These are phyloP conservation scores for thale cress (Arabidopsis thaliana) DNA, from an alignment of 345 rosid species.

Conservation along the genomic window TAIR10.1 NC_003076.8:20910501-20911000, in stretches of 20 bases:
- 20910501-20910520: slow-evolving; percentile 64
- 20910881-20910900: slow-evolving; percentile 63
- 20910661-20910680: not conserved
- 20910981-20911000: slow-evolving; percentile 86
- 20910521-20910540: slow-evolving; percentile 66
- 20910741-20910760: not conserved
- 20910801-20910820: slow-evolving; percentile 75
- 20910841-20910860: slow-evolving; percentile 63
- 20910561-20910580: slow-evolving; percentile 77
- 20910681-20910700: not conserved
- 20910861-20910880: slow-evolving; percentile 78
- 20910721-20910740: slow-evolving; percentile 1
- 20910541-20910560: slow-evolving; percentile 82
- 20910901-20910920: not conserved
- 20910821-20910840: slow-evolving; percentile 80
- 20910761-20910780: slow-evolving; percentile 58
- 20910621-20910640: not conserved
- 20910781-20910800: slow-evolving; percentile 75
- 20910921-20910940: no score
- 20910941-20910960: slow-evolving; percentile 16
- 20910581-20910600: not conserved
- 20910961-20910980: slow-evolving; percentile 49
- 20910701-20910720: slow-evolving; percentile 11
- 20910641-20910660: not conserved
- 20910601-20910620: not conserved